Evolutionary conservation across 2,329 filamentous ascomycete genomes (phyloP), one percentile per base, ranked within the genome.

Genomic region (Sporothrix curviconia): DNA sequence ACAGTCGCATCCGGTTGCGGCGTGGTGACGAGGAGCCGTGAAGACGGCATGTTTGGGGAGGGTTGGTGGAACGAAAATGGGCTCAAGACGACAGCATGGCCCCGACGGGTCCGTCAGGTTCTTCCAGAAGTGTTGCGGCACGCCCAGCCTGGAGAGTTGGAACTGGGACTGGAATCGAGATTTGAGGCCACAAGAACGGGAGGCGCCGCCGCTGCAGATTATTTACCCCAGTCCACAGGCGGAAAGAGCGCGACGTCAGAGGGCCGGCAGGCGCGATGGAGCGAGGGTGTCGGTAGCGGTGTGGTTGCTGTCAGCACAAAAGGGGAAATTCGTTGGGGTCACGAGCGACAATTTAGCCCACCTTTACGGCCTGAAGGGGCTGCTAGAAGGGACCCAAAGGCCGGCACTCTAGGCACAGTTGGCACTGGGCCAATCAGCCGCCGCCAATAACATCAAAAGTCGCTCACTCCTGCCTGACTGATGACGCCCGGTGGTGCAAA

Each of bases 331-430:
- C 22, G 24, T 42, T 39, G 24, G 37, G 50, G 50, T 53, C 50
- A 53, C 50, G 39, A 43, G 51, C 51, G 8, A 34, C 49, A 24
- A 39, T 30, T 53, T 34, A 24, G 37, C 50, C 50, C 50, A 42
- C 46, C 12, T 30, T 30, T 28, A 5, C 24, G 19, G 14, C 40
- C n/a, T n/a, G n/a, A n/a, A n/a, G n/a, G n/a, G n/a, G n/a, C n/a
- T n/a, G n/a, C n/a, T n/a, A n/a, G n/a, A n/a, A n/a, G n/a, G n/a
- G n/a, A n/a, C n/a, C n/a, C n/a, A n/a, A n/a, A n/a, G 30, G 24
- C 22, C 30, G 36, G 47, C 19, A 32, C 15, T 7, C 24, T 36
- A 24, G 39, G 15, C 36, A 39, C 37, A 24, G 34, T 12, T 36
- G 24, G 7, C 14, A 15, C 36, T 14, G 14, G 15, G 50, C 50